These are phyloP conservation scores for Bocquillonia castaneifolia DNA, from an alignment of 441 rosid genomes.

Conservation along the genomic window DNA sequence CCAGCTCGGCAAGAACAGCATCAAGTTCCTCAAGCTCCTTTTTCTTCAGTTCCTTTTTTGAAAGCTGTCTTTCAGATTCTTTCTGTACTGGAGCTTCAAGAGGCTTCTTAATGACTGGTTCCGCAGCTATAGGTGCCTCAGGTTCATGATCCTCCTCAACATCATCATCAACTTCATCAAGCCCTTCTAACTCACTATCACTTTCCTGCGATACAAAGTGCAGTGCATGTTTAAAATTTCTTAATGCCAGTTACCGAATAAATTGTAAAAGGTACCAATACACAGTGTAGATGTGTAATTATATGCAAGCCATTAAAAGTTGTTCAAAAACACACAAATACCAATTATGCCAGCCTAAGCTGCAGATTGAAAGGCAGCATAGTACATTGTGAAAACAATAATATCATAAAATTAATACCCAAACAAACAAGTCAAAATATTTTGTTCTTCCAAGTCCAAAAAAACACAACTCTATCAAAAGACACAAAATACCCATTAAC, in stretches of 20 bases:
- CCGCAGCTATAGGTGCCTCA: slow-evolving; percentile 24
- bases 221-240: neutral
- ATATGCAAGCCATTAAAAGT: no score
- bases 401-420: no score
- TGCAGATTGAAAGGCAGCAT: no score
- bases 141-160: slow-evolving; percentile 73
- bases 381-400: no score
- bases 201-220: slow-evolving; percentile 49
- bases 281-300: no score
- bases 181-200: slow-evolving; percentile 75
- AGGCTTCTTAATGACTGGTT: slow-evolving; percentile 30
- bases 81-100: slow-evolving; percentile 29
- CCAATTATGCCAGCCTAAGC: neutral
- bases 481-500: no score
- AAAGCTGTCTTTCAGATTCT: slow-evolving; percentile 50
- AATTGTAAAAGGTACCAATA: no score
- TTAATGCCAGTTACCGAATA: no score
- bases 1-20: slow-evolving; percentile 55
- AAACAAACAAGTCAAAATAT: no score
- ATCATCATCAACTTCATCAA: slow-evolving; percentile 78
- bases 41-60: slow-evolving; percentile 58
- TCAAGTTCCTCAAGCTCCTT: slow-evolving; percentile 61
- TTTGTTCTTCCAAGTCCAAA: no score
- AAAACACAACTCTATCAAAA: no score
- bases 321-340: no score